Conservation (phyloP, 768 basidiomycete genomes). For the Suillus decipiens region DNA sequence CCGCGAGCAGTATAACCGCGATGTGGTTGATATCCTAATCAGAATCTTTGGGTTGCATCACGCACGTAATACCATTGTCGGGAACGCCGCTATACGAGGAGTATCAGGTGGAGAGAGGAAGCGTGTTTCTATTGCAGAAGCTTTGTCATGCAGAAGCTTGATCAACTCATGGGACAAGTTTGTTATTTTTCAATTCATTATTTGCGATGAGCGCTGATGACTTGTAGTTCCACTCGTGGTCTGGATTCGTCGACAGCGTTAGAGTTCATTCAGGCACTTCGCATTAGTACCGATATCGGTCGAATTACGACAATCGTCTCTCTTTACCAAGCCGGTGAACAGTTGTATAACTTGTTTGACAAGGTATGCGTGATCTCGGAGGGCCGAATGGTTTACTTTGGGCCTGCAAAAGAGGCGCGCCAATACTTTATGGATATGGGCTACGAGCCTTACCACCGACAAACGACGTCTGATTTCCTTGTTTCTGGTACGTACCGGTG, state of each 20-base stretch:
- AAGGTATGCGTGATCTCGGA: slow-evolving; percentile 84
- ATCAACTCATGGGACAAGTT: slow-evolving; percentile 7
- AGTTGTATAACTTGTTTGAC: slow-evolving; percentile 77
- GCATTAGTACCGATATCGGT: slow-evolving; percentile 82
- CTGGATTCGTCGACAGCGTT: slow-evolving; percentile 86
- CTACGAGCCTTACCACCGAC: slow-evolving; percentile 53
- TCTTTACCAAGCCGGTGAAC: slow-evolving; percentile 82
- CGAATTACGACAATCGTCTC: slow-evolving; percentile 75
- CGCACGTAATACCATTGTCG: slow-evolving; percentile 76
- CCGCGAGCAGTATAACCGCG: slow-evolving; percentile 54
- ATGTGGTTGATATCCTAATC: slow-evolving; percentile 63
- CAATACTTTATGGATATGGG: slow-evolving; percentile 74
- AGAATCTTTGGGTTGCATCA: slow-evolving; percentile 85
- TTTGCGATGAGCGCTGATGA: neutral
- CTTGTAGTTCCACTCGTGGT: slow-evolving; percentile 59
- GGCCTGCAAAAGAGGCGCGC: slow-evolving; percentile 71
- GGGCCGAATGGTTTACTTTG: slow-evolving; percentile 82
- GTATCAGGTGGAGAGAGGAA: slow-evolving; percentile 83
- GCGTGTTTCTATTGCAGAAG: slow-evolving; percentile 78
- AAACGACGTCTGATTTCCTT: slow-evolving; percentile 66
- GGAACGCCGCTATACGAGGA: slow-evolving; percentile 84
- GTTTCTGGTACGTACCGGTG: slow-evolving; percentile 30
- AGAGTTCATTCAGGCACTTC: slow-evolving; percentile 78
- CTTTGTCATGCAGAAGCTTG: slow-evolving; percentile 36
- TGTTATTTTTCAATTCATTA: neutral